Conservation (phyloP, 129 eudicot species). For the Centaurea solstitialis region DNA sequence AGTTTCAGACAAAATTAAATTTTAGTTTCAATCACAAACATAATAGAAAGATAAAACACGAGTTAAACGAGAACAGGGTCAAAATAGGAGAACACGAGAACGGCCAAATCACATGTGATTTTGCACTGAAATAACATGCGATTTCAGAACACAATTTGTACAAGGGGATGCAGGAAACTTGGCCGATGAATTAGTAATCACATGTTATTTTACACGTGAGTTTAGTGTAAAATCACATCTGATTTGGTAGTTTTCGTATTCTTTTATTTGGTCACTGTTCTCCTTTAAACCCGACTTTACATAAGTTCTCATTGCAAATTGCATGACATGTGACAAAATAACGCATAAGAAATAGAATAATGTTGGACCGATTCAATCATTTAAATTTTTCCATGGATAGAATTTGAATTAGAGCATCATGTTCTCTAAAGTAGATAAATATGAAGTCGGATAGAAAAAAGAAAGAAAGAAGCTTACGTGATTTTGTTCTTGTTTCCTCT, state of each 20-base stretch:
- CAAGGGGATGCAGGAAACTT: not conserved
- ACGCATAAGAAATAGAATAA: not conserved
- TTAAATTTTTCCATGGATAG: not conserved
- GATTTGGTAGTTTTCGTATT: not conserved
- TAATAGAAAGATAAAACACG: not conserved
- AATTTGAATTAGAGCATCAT: not conserved
- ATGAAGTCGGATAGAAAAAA: not conserved
- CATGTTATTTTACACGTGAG: too few species aligned
- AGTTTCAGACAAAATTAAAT: slow-evolving; percentile 14
- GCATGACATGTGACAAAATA: not conserved
- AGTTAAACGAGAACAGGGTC: not conserved
- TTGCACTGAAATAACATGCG: not conserved
- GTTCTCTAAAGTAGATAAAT: not conserved
- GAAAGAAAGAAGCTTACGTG: slow-evolving; percentile 46
- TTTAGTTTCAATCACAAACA: not conserved
- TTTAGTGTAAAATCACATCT: not conserved
- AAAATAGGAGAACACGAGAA: not conserved
- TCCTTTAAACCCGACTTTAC: not conserved
- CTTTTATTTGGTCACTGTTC: too few species aligned
- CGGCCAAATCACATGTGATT: not conserved
- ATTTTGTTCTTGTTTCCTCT: slow-evolving; percentile 54
- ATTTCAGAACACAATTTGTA: not conserved
- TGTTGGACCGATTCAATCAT: not conserved
- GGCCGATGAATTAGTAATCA: not conserved
- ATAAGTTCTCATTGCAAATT: not conserved